phyloP scores from a whole-genome alignment of 1,284 basidiomycete species.

The Caloboletus inedulis region DNA sequence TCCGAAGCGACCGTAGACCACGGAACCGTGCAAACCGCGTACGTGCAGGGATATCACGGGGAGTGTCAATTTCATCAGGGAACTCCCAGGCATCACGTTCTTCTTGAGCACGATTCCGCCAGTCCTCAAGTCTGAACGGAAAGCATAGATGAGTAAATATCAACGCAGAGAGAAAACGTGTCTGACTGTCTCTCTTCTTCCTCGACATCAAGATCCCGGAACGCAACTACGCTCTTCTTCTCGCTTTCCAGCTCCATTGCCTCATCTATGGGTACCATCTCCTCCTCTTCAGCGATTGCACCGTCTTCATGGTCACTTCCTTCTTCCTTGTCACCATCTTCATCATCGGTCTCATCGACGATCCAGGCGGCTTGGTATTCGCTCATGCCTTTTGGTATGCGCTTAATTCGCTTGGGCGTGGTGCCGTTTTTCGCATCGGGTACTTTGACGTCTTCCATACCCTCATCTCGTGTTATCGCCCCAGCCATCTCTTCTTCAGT shows the following conservation, averaged over 20 bases:
- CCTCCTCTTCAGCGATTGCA: conserved; percentile 45
- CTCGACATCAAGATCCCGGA: conserved; percentile 76
- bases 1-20: conserved; percentile 89
- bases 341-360: conserved; percentile 77
- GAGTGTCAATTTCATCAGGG: conserved; percentile 98
- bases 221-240: conserved; percentile 48
- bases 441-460: conserved; percentile 32
- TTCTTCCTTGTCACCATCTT: conserved; percentile 41
- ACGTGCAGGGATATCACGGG: conserved; percentile 79
- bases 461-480: conserved; percentile 33
- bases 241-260: conserved; percentile 63
- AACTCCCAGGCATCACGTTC: conserved; percentile 82
- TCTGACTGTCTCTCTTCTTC: conserved; percentile 83
- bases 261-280: conserved; percentile 41
- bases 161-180: neutral
- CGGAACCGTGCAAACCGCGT: conserved; percentile 92
- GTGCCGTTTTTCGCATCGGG: conserved; percentile 66
- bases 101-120: conserved; percentile 64
- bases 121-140: conserved; percentile 57
- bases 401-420: conserved; percentile 71
- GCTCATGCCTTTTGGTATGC: conserved; percentile 86
- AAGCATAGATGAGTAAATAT: conserved; percentile 7
- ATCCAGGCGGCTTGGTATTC: conserved; percentile 96
- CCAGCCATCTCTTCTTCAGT: conserved; percentile 92
- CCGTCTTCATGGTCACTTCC: conserved; percentile 24